Conservation (phyloP, 2,329 filamentous ascomycete species). For the Didymella arachidicola region DNA sequence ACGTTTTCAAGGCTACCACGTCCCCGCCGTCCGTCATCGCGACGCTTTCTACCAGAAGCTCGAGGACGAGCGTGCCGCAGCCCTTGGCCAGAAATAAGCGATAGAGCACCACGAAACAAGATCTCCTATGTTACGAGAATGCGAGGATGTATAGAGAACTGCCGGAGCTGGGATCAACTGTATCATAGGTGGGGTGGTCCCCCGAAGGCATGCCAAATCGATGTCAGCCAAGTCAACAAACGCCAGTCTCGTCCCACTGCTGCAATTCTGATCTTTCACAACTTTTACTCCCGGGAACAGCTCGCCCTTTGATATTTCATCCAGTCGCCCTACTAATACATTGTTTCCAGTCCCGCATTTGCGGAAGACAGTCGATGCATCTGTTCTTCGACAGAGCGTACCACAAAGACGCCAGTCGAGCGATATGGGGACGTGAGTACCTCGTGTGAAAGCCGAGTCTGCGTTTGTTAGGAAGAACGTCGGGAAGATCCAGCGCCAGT, state of each 20-base stretch:
- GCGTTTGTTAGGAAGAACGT: not conserved
- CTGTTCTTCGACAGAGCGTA: not conserved
- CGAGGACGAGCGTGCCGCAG: slow-evolving; percentile 65
- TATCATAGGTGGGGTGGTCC: slow-evolving; percentile 44
- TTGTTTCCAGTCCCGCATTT: not conserved
- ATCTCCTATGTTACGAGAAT: slow-evolving; percentile 41
- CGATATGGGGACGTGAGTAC: not conserved
- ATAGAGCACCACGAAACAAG: slow-evolving; percentile 21
- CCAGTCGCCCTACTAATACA: not conserved
- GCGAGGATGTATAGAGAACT: slow-evolving; percentile 35
- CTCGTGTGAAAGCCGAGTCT: not conserved
- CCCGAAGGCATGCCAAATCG: slow-evolving; percentile 34
- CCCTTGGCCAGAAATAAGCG: slow-evolving; percentile 51
- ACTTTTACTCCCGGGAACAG: not conserved
- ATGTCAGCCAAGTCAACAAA: slow-evolving; percentile 28
- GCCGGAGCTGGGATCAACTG: slow-evolving; percentile 38
- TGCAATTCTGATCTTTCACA: not conserved
- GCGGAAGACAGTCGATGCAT: not conserved
- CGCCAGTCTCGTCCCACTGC: not conserved
- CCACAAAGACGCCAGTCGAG: not conserved
- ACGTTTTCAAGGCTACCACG: slow-evolving; percentile 65
- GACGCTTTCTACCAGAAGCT: slow-evolving; percentile 70
- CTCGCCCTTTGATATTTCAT: not conserved
- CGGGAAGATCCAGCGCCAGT: not conserved
- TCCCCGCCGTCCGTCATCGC: slow-evolving; percentile 68